Conservation (phyloP, 768 basidiomycete species). For the Lactarius trivialis region DNA sequence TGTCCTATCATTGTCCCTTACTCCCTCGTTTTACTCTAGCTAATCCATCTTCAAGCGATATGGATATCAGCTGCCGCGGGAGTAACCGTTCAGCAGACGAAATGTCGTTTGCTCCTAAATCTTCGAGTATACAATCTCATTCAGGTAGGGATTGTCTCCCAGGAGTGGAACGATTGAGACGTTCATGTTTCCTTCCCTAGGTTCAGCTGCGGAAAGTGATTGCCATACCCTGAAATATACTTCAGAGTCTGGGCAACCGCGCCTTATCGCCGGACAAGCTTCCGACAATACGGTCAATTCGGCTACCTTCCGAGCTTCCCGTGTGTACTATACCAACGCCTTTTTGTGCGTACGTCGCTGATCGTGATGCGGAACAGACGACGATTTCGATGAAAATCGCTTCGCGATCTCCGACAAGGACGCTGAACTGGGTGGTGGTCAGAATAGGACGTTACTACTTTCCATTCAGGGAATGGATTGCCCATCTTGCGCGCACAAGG, state of each 20-base stretch:
- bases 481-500: slow-evolving; percentile 13
- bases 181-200: neutral
- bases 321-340: neutral
- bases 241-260: neutral
- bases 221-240: neutral
- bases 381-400: neutral
- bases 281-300: neutral
- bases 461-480: slow-evolving; percentile 21
- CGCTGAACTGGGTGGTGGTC: slow-evolving; percentile 7
- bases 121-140: neutral
- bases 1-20: neutral
- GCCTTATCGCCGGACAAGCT: neutral
- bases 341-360: neutral
- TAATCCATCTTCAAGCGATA: neutral
- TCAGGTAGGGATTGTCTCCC: neutral
- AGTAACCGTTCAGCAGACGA: neutral
- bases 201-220: neutral
- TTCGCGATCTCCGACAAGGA: neutral
- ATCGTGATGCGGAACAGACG: neutral
- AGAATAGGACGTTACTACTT: neutral
- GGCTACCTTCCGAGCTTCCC: neutral
- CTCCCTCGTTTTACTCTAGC: neutral
- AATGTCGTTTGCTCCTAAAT: neutral
- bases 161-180: neutral
- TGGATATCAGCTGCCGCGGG: neutral